Evolutionary conservation across 495 filamentous ascomycete species (phyloP), one percentile per base, ranked within the genome.

Genomic region (Daldinia decipiens): DNA sequence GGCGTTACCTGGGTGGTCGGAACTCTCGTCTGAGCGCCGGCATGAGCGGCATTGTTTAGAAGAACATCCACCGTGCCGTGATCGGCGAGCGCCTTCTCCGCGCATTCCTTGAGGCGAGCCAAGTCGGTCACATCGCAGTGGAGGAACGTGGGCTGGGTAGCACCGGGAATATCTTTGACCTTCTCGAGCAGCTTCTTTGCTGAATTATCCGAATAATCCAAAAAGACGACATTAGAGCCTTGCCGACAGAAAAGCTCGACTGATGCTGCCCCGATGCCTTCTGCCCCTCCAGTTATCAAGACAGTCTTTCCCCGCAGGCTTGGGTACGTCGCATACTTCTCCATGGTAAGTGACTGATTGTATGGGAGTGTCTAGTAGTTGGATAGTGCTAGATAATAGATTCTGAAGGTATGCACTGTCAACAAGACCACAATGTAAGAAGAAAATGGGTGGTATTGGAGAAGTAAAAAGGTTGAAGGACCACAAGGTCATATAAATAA

Each of bases 251-350:
- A 86, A 26, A 73, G 69, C 70, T 80, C 75, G 47, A 82, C 81
- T 5, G 74, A 73, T 59, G 82, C 80, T 6, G 83, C 83, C 11
- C 85, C 85, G 73, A 87, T 84, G 32, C 85, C 85, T 7, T 83
- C 81, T 2, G 85, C 84, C 26, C 83, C 85, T 65, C 85, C 85
- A 0, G 84, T 82, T 67, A 87, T 81, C 31, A 87, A 70, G 50
- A 87, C 83, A 34, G 79, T 83, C 70, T 78, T 79, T 67, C 77
- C 81, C 29, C 78, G 76, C 55, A 85, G 70, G 60, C 73, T 79
- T 15, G 79, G 78, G 59, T 79, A 79, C 1, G 63, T 76, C 24
- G 78, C 78, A 31, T 73, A 77, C 12, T 75, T 64, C 4, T 65
- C 65, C 65, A 65, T 67, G 1, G 8, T 8, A 4, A 9, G 1